Conservation (phyloP, 129 eudicot genomes). For the Flaveria trinervia region DNA sequence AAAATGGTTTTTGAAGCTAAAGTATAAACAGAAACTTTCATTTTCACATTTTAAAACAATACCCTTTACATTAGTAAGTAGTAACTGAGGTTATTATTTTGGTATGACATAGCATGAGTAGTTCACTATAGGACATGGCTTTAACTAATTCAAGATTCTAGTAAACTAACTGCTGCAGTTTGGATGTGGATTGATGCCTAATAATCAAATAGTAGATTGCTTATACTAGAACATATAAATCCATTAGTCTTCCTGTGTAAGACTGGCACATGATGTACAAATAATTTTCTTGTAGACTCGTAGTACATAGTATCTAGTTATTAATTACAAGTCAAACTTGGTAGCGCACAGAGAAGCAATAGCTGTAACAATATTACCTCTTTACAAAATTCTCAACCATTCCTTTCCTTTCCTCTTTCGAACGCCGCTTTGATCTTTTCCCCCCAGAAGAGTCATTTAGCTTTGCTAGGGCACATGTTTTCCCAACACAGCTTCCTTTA, state of each 20-base stretch:
- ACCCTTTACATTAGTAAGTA: neutral
- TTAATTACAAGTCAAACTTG: too few relatives aligned
- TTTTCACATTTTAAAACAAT: neutral
- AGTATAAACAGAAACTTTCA: neutral
- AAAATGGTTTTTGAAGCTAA: neutral
- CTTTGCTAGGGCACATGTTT: constrained; percentile 63
- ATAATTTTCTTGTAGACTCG: neutral
- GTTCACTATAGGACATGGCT: neutral
- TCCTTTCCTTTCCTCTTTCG: constrained; percentile 82
- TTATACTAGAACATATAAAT: neutral
- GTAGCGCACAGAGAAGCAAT: neutral
- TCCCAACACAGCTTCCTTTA: constrained; percentile 66
- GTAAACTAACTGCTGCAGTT: constrained; percentile 7
- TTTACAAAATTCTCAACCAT: constrained; percentile 77
- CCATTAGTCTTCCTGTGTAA: neutral
- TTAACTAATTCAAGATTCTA: constrained; percentile 2
- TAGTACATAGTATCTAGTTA: neutral
- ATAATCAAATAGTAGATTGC: constrained; percentile 1
- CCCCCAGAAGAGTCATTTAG: constrained; percentile 61
- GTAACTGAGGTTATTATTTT: neutral
- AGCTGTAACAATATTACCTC: constrained; percentile 41
- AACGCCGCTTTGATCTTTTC: constrained; percentile 63
- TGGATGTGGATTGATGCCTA: neutral
- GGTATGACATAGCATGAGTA: neutral
- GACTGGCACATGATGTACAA: neutral